Evolutionary conservation across 2,329 filamentous ascomycete species (phyloP).

Genomic region (Hysterium pulicare): DNA sequence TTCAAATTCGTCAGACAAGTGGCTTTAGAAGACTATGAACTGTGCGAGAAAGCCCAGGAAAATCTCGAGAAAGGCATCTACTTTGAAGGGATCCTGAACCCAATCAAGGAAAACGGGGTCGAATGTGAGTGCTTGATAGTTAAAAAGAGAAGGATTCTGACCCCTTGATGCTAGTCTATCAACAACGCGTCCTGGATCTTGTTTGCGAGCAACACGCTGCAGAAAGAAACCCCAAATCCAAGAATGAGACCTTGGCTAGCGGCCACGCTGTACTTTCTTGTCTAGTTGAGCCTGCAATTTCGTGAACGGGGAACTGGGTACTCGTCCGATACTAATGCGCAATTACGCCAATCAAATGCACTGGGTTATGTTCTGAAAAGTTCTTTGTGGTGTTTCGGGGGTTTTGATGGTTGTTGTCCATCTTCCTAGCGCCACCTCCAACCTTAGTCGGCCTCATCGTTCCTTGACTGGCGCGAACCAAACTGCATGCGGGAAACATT

Average conservation of each 20-base stretch:
- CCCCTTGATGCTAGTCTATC: constrained; percentile 37
- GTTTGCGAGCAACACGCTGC: constrained; percentile 42
- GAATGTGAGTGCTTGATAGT: constrained; percentile 38
- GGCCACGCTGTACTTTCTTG: constrained; percentile 6
- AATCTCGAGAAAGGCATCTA: constrained; percentile 55
- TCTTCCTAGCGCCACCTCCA: constrained; percentile 10
- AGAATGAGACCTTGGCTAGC: neutral
- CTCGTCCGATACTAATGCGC: too few species aligned
- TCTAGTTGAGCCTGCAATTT: constrained; percentile 15
- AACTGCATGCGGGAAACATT: constrained; percentile 13
- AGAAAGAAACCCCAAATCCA: constrained; percentile 22
- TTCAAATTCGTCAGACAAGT: constrained; percentile 56
- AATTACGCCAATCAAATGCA: too few species aligned
- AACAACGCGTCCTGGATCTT: constrained; percentile 45
- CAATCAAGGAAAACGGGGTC: constrained; percentile 55
- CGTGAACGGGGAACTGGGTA: constrained; percentile 4
- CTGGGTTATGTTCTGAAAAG: too few species aligned
- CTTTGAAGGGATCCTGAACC: constrained; percentile 54
- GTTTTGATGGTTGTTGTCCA: constrained; percentile 6
- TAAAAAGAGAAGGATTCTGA: constrained; percentile 8
- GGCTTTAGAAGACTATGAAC: constrained; percentile 55
- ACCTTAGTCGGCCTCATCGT: too few species aligned
- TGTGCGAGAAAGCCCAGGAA: constrained; percentile 55
- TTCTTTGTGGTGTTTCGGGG: too few species aligned
- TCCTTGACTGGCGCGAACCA: constrained; percentile 8